Percentiles rank a stretch among this genome's conserved stretches.
Evolutionary conservation across 495 filamentous ascomycete genomes (phyloP).

Genomic region (Venustampulla echinocandica): DNA sequence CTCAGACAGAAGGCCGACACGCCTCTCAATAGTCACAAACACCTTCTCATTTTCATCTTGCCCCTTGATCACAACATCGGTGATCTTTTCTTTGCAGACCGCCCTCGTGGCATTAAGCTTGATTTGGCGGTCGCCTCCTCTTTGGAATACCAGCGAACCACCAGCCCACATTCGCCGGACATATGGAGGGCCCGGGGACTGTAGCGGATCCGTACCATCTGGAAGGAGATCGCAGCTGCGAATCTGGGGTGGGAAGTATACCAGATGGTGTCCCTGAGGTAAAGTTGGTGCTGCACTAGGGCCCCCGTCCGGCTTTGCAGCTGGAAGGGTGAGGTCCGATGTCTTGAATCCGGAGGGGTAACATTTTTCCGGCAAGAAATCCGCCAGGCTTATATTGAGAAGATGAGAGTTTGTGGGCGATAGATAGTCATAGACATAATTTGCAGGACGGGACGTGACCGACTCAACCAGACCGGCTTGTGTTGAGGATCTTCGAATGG

Average conservation of each 20-base stretch:
- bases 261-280: conserved; percentile 61
- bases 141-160: conserved; percentile 36
- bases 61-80: conserved; percentile 44
- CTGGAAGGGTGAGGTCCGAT: neutral
- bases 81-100: conserved; percentile 58
- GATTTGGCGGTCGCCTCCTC: conserved; percentile 11
- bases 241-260: conserved; percentile 60
- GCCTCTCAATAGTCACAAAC: conserved; percentile 18
- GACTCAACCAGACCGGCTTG: conserved; percentile 7
- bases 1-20: neutral
- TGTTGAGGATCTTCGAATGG: neutral
- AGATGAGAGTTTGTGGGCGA: conserved; percentile 55
- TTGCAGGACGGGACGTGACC: conserved; percentile 37
- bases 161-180: conserved; percentile 75
- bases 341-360: conserved; percentile 10
- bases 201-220: conserved; percentile 66
- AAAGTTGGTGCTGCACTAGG: conserved; percentile 23
- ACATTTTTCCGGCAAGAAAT: conserved; percentile 39
- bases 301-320: neutral
- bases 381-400: conserved; percentile 51
- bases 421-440: conserved; percentile 55
- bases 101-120: conserved; percentile 42
- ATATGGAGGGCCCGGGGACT: conserved; percentile 56
- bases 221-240: conserved; percentile 43
- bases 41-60: conserved; percentile 44